A percentile compares a stretch with the other conserved stretches of the same genome.
Evolutionary conservation across 139 green algal genomes (phyloP).

Genomic region (Eudorina sp.): DNA sequence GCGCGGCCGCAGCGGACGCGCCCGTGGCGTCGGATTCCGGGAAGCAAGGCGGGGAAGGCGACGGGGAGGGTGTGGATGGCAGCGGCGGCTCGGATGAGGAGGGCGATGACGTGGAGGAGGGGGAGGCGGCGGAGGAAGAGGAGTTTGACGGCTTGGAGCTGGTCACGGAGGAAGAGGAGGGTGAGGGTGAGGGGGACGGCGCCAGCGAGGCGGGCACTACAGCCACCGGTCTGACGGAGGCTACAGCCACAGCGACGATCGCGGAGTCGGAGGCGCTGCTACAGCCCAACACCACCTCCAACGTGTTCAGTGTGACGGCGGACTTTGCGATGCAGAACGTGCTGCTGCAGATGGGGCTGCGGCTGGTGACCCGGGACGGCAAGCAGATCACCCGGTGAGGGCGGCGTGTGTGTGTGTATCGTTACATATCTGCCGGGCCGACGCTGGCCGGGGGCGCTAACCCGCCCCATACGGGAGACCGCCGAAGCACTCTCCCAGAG

Average conservation of each 20-base stretch:
- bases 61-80: background rate
- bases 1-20: background rate
- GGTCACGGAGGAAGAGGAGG: conserved; percentile 8
- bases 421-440: too few relatives aligned
- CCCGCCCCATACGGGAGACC: too few relatives aligned
- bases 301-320: conserved; percentile 83
- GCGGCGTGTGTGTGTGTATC: background rate
- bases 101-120: conserved; percentile 4
- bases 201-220: conserved; percentile 7
- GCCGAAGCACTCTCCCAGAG: too few relatives aligned
- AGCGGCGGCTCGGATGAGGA: background rate
- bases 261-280: background rate
- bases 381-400: conserved; percentile 73
- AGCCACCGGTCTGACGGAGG: background rate
- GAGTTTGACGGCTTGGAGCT: conserved; percentile 17
- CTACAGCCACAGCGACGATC: background rate
- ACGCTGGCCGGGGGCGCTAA: too few relatives aligned
- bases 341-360: conserved; percentile 92
- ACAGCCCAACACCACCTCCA: conserved; percentile 39
- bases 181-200: conserved; percentile 20
- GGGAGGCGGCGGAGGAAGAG: conserved; percentile 14
- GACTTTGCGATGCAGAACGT: conserved; percentile 99
- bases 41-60: background rate
- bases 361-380: conserved; percentile 84
- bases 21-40: background rate